Conservation (phyloP, 2,329 filamentous ascomycete species). For the Colletotrichum limetticola region DNA sequence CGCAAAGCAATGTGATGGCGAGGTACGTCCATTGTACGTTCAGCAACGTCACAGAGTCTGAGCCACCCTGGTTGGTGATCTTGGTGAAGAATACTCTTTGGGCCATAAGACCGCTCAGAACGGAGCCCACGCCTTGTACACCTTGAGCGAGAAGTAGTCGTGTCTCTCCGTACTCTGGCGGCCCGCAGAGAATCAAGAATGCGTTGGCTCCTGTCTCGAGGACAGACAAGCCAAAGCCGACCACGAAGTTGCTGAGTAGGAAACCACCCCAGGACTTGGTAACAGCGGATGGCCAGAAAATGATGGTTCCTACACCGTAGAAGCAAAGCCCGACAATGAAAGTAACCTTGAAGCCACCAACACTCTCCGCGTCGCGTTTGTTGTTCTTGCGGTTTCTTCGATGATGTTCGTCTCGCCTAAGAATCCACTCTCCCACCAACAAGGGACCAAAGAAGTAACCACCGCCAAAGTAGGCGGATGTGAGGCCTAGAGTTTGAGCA, state of each 20-base stretch:
- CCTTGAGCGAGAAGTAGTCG: slow-evolving; percentile 81
- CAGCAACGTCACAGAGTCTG: slow-evolving; percentile 63
- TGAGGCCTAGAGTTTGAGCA: slow-evolving; percentile 73
- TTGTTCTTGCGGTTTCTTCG: slow-evolving; percentile 52
- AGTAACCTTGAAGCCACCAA: slow-evolving; percentile 80
- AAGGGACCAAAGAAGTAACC: slow-evolving; percentile 77
- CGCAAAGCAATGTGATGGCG: slow-evolving; percentile 81
- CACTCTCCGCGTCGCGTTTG: slow-evolving; percentile 49
- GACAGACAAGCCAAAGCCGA: slow-evolving; percentile 80
- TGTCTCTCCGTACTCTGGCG: slow-evolving; percentile 77
- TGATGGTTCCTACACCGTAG: slow-evolving; percentile 81
- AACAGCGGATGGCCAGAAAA: slow-evolving; percentile 86
- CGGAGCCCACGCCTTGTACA: slow-evolving; percentile 79
- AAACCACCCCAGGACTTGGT: slow-evolving; percentile 82
- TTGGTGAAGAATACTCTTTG: slow-evolving; percentile 78
- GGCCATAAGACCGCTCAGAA: slow-evolving; percentile 78
- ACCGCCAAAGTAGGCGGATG: slow-evolving; percentile 76
- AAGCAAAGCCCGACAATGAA: slow-evolving; percentile 82
- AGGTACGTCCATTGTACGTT: slow-evolving; percentile 89
- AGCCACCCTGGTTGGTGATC: slow-evolving; percentile 52
- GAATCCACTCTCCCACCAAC: slow-evolving; percentile 75
- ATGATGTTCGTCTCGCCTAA: slow-evolving; percentile 73
- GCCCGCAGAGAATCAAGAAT: slow-evolving; percentile 78
- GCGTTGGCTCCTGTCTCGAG: slow-evolving; percentile 86
- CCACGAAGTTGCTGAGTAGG: slow-evolving; percentile 78